Percentiles rank a stretch among this genome's conserved stretches.
phyloP scores from a whole-genome alignment of 495 filamentous ascomycete species.

The Acidomyces sp. region DNA sequence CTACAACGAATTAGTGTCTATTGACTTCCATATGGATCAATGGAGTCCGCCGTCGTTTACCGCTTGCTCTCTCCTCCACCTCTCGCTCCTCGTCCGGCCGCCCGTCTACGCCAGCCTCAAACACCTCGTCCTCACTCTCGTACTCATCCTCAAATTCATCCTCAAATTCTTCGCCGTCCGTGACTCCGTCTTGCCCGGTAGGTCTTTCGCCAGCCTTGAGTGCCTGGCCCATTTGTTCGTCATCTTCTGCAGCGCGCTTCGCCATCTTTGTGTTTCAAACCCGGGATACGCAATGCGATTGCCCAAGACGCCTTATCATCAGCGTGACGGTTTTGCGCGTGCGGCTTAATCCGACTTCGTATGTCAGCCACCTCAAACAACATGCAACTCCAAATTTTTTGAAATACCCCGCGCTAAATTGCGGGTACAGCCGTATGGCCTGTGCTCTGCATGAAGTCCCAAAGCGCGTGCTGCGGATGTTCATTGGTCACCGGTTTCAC shows the following conservation, averaged over 20 bases:
- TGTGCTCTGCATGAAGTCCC: too few species aligned
- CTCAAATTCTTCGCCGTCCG: constrained; percentile 77
- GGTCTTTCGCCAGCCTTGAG: constrained; percentile 34
- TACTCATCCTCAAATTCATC: constrained; percentile 96
- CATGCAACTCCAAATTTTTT: too few species aligned
- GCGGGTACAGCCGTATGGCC: too few species aligned
- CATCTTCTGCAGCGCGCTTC: constrained; percentile 33
- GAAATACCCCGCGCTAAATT: too few species aligned
- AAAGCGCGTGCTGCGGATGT: neutral
- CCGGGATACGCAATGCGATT: constrained; percentile 14
- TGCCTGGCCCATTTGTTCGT: constrained; percentile 17
- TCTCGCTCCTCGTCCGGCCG: constrained; percentile 85
- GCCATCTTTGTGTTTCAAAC: constrained; percentile 21
- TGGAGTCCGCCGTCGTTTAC: constrained; percentile 24
- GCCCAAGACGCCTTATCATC: constrained; percentile 11
- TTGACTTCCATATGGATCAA: neutral
- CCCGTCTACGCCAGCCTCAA: constrained; percentile 89
- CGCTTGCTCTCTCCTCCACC: constrained; percentile 62
- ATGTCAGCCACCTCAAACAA: too few species aligned
- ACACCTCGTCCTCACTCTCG: constrained; percentile 90
- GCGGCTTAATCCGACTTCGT: too few species aligned
- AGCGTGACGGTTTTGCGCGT: constrained; percentile 9
- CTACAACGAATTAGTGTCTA: constrained; percentile 26
- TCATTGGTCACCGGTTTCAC: constrained; percentile 5
- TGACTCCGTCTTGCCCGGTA: constrained; percentile 22